Base-by-base conservation (phyloP, 2,329 filamentous ascomycete species). In the Sclerotiophoma versabilis region DNA sequence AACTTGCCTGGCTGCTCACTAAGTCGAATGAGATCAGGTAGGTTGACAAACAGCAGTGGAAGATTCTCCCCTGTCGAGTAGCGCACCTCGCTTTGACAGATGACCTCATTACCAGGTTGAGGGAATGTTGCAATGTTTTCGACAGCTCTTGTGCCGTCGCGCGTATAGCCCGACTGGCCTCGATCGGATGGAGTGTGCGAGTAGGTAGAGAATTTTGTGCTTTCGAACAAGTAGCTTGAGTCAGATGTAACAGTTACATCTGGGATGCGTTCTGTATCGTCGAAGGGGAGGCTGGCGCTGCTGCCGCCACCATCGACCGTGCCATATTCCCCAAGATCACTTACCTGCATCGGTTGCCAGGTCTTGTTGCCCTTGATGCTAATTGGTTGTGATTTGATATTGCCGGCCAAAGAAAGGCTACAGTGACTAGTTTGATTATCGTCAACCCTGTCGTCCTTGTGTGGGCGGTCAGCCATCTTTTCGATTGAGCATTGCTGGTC, bases 1-100 rank as follows among this genome's bases (percentile, higher is more conserved):
- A 70, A 68, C 4, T 62, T 49, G 11, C 70, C 68, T 30, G 60
- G 57, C 25, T 69, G 49, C 34, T 66, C 60, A 5, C 69, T 66
- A 20, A 81, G 70, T 51, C 68, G 75, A 14, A 76, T 74, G 5
- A 73, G 72, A 15, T 76, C 70, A n/a, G 78, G 77, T 2, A 80
- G 68, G 19, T 73, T 72, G 19, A 76, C 77, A 42, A 80, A 81
- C 12, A 79, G 63, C 23, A 73, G 59, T 36, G 66, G 60, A 43
- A 76, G 71, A 38, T 20, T 19, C 17, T 20, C 29, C 26, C 11
- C 14, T 7, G 20, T 8, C 4, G 30, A 22, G 14, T 20, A 15
- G 3, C n/a, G 30, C 30, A 19, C 14, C 15, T 49, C 29, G 19
- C 25, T 14, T 20, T 22, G 30, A 4, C 12, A 7, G 22, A 17